Percentiles rank a stretch among this genome's conserved stretches.
Conservation (phyloP, 768 basidiomycete genomes). For the Lactarius trivialis region DNA sequence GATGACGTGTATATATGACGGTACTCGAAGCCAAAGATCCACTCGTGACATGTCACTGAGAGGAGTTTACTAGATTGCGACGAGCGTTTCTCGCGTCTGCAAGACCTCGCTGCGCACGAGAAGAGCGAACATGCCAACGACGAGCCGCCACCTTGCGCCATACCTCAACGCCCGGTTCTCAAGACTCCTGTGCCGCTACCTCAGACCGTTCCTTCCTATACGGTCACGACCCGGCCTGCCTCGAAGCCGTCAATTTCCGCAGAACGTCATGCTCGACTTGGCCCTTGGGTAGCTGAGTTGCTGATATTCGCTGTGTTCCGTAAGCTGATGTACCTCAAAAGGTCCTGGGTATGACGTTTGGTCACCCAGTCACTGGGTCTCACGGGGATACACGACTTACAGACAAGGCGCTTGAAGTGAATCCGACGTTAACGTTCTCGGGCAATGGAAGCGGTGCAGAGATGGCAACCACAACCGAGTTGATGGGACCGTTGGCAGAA, state of each 20-base stretch:
- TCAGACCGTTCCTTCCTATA: slow-evolving; percentile 11
- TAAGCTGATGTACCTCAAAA: slow-evolving; percentile 7
- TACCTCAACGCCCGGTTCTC: slow-evolving; percentile 11
- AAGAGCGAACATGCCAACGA: slow-evolving; percentile 14
- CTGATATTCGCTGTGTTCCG: neutral
- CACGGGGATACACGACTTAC: slow-evolving; percentile 6
- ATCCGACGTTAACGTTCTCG: neutral
- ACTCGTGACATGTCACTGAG: neutral
- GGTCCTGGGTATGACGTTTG: slow-evolving; percentile 13
- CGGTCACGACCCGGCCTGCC: neutral
- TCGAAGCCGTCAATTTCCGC: slow-evolving; percentile 12
- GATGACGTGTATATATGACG: slow-evolving; percentile 13
- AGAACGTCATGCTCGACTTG: slow-evolving; percentile 19
- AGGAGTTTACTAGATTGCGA: slow-evolving; percentile 14
- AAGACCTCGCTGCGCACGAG: slow-evolving; percentile 14
- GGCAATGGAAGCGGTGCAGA: neutral
- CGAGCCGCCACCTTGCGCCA: slow-evolving; percentile 5
- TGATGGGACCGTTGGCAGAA: neutral
- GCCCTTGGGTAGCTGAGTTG: slow-evolving; percentile 14
- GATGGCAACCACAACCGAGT: neutral
- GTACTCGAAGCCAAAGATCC: neutral
- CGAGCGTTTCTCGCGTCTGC: slow-evolving; percentile 14
- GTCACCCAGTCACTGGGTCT: neutral
- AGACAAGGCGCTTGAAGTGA: neutral
- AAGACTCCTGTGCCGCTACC: slow-evolving; percentile 1